Conservation (phyloP, 129 eudicot species). For the Silybum marianum region DNA sequence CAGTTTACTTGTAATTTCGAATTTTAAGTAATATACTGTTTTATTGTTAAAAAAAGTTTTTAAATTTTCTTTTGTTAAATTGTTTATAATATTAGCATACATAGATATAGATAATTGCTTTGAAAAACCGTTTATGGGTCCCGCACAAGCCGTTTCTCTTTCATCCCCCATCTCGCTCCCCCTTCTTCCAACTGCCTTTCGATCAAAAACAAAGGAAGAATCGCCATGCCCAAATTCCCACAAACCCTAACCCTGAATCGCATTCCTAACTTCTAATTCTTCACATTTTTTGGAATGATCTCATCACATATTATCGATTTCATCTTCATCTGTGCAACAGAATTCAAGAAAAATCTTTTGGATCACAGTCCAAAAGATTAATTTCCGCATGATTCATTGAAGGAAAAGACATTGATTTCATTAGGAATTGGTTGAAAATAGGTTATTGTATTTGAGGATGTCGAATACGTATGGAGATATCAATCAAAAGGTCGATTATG, state of each 20-base stretch:
- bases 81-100: no score
- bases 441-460: slow-evolving; percentile 23
- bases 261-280: slow-evolving; percentile 4
- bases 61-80: no score
- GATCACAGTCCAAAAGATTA: slow-evolving; percentile 18
- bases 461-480: slow-evolving; percentile 38
- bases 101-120: background rate
- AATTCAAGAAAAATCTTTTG: background rate
- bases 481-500: slow-evolving; percentile 52
- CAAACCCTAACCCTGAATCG: slow-evolving; percentile 33
- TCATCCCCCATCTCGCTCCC: background rate
- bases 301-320: slow-evolving; percentile 1
- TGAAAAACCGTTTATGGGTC: slow-evolving; percentile 40
- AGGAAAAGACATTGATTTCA: background rate
- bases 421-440: background rate
- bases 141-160: slow-evolving; percentile 29
- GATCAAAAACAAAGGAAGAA: slow-evolving; percentile 1
- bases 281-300: background rate
- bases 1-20: no score
- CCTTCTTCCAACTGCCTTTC: slow-evolving; percentile 3
- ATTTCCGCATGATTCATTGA: slow-evolving; percentile 25
- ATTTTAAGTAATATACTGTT: no score
- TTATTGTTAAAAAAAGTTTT: no score
- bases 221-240: slow-evolving; percentile 16
- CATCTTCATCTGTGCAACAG: background rate